Base-by-base conservation (phyloP, 208 protist species). In the Novymonas esmeraldas region DNA sequence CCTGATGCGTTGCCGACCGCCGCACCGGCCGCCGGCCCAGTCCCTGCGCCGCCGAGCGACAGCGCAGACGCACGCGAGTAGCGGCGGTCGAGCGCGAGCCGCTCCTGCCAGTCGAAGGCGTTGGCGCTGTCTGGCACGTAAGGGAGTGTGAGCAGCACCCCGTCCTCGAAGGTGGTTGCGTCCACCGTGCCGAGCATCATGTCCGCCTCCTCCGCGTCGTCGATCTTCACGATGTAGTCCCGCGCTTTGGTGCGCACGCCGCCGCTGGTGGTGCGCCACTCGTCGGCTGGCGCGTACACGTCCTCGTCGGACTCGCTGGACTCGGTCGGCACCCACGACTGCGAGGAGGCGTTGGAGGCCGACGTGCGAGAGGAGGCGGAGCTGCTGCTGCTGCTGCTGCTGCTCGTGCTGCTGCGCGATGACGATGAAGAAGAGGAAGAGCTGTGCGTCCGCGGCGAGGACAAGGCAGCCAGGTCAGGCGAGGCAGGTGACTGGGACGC, bases 121-220 rank as follows among this genome's bases (percentile, higher is more conserved):
- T 87, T 92, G 11, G 79, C 76, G 28, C 60, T 76, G 51, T 91
- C 84, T 11, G 91, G 82, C 24, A 93, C 67, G 64, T 96, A 96
- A 9, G 91, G 91, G 34, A 93, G 76, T 7, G 89, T 95, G 11
- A 96, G 70, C 31, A 96, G 57, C 20, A 92, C 59, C 50, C 77
- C 85, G 50, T 93, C 86, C 50, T 93, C 83, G 64, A 92, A 93
- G 29, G 62, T 65, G 6, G 79, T 81, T 14, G 58, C 65, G 55
- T 79, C 78, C 26, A 76, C 67, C 78, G 89, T 89, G 36, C 89
- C 89, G 28, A 90, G 64, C 79, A 95, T 88, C 82, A 94, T 83
- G 38, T 93, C 92, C 44, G 89, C 92, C 61, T 96, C 92, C 58
- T 96, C 92, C 51, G 87, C 85, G 66, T 96, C 92, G 59, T 96